These are phyloP conservation scores for Epichloe baconii DNA, from an alignment of 2,329 filamentous ascomycete species.

Conservation along the genomic window DNA sequence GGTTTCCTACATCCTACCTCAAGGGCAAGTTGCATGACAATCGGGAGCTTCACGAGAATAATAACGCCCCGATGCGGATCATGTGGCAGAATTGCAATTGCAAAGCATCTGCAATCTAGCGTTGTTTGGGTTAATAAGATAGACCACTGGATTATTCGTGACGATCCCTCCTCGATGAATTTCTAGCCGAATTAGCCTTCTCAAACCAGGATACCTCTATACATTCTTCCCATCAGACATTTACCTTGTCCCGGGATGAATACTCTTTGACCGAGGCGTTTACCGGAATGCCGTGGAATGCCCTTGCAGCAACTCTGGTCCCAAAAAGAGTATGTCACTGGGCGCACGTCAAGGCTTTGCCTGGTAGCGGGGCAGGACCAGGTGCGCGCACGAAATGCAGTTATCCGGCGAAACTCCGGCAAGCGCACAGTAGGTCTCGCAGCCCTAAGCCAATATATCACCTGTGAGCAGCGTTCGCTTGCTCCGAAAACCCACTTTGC, in stretches of 20 bases:
- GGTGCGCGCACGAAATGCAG: background rate
- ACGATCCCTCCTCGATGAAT: background rate
- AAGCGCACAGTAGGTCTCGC: constrained; percentile 22
- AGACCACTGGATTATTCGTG: background rate
- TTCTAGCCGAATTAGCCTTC: background rate
- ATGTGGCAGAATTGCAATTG: background rate
- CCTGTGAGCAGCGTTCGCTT: constrained; percentile 24
- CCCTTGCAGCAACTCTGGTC: too few species aligned
- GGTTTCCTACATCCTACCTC: background rate
- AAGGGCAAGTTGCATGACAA: background rate
- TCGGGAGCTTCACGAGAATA: background rate
- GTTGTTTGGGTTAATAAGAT: background rate
- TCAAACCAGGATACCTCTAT: background rate
- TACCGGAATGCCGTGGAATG: background rate
- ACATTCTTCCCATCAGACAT: background rate
- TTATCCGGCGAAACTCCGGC: constrained; percentile 19
- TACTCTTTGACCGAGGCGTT: background rate
- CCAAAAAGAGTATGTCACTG: too few species aligned
- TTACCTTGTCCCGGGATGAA: background rate
- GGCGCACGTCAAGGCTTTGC: too few species aligned
- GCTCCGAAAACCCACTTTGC: constrained; percentile 16
- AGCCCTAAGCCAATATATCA: constrained; percentile 25
- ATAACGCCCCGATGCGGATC: background rate
- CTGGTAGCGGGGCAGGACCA: background rate
- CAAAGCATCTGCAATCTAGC: background rate